Evolutionary conservation across 2,329 filamentous ascomycete species (phyloP).

Genomic region (Fusarium pseudocircinatum): DNA sequence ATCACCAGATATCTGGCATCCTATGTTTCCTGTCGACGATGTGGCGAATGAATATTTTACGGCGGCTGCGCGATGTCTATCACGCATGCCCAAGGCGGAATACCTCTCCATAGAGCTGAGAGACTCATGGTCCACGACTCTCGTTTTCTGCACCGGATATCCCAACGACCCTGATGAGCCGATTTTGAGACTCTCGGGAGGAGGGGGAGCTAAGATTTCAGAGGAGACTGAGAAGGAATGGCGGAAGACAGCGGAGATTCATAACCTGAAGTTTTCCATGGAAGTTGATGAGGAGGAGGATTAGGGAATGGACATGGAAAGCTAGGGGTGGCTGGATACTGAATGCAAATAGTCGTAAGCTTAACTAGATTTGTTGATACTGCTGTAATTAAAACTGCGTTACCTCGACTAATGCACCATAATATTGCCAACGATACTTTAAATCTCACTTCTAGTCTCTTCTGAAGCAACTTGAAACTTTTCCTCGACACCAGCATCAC

Average conservation of each 20-base stretch:
- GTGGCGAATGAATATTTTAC: neutral
- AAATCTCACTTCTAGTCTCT: neutral
- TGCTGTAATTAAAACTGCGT: rapidly evolving
- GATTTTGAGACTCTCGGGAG: neutral
- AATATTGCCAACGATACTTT: rapidly evolving
- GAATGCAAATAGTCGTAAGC: neutral
- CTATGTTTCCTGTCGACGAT: neutral
- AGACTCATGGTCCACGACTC: neutral
- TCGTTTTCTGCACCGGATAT: neutral
- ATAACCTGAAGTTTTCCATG: neutral
- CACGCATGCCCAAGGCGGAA: neutral
- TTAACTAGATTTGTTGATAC: neutral
- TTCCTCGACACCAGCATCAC: slow-evolving; percentile 40
- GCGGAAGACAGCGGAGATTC: neutral
- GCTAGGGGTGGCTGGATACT: rapidly evolving
- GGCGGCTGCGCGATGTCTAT: neutral
- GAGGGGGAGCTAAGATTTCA: neutral
- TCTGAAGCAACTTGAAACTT: neutral
- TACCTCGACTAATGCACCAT: no score
- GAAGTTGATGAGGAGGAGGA: neutral
- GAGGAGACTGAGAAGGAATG: neutral
- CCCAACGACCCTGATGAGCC: neutral
- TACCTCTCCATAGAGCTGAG: neutral
- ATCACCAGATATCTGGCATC: neutral
- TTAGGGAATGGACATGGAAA: neutral